These are phyloP conservation scores for Gossypium stocksii DNA, from an alignment of 345 rosid genomes.

Conservation along the genomic window DNA sequence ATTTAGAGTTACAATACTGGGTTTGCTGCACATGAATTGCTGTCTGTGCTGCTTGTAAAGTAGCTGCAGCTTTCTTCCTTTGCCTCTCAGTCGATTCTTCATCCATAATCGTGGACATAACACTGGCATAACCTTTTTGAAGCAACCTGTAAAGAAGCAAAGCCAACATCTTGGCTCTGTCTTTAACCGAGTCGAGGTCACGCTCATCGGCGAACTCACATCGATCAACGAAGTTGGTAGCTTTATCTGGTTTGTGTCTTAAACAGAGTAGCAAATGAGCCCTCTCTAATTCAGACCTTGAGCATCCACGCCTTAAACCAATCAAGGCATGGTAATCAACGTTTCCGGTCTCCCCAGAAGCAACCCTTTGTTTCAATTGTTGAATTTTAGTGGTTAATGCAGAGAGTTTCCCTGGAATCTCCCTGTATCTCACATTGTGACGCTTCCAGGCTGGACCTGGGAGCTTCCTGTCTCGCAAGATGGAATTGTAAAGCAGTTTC, in stretches of 20 bases:
- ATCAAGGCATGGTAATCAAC: slow-evolving; percentile 82
- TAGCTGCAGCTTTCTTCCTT: slow-evolving; percentile 48
- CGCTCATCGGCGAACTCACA: slow-evolving; percentile 71
- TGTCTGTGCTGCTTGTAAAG: slow-evolving; percentile 42
- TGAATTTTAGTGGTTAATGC: slow-evolving; percentile 61
- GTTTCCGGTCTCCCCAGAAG: slow-evolving; percentile 67
- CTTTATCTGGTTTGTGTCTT: slow-evolving; percentile 81
- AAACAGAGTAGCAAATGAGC: slow-evolving; percentile 70
- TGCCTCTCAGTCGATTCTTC: slow-evolving; percentile 65
- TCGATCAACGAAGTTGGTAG: slow-evolving; percentile 62
- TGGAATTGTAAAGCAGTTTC: slow-evolving; percentile 79
- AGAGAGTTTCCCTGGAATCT: slow-evolving; percentile 77
- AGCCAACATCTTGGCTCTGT: slow-evolving; percentile 73
- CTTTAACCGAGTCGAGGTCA: slow-evolving; percentile 69
- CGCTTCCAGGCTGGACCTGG: slow-evolving; percentile 96
- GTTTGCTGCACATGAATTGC: slow-evolving; percentile 42
- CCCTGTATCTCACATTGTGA: slow-evolving; percentile 73
- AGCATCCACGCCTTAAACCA: slow-evolving; percentile 81
- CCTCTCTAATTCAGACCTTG: slow-evolving; percentile 79
- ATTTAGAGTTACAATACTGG: slow-evolving; percentile 20
- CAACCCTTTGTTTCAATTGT: slow-evolving; percentile 62
- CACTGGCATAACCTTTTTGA: slow-evolving; percentile 68
- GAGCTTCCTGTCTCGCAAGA: slow-evolving; percentile 74
- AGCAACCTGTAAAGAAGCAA: slow-evolving; percentile 73
- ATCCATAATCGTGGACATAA: slow-evolving; percentile 51